A percentile compares a stretch with the other conserved stretches of the same genome.
phyloP scores from a whole-genome alignment of 1,284 basidiomycete species.

The Phylloporus sp. region DNA sequence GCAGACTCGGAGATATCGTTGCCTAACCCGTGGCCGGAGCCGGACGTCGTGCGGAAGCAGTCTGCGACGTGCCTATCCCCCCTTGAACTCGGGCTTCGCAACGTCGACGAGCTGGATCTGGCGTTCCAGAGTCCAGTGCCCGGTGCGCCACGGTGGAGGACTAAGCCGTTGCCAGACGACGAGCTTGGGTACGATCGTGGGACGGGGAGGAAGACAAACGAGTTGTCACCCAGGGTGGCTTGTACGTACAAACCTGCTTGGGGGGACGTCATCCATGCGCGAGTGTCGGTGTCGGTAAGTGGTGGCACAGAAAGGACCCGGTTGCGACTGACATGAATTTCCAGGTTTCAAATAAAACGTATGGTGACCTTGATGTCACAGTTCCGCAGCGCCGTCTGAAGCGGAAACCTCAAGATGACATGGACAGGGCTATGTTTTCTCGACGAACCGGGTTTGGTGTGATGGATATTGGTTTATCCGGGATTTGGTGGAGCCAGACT shows the following conservation, averaged over 20 bases:
- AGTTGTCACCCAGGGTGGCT: background rate
- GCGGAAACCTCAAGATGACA: constrained; percentile 20
- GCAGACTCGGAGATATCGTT: too few relatives aligned
- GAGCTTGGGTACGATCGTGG: background rate
- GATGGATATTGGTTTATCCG: background rate
- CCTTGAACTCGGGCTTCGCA: constrained; percentile 10
- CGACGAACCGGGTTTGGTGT: constrained; percentile 5
- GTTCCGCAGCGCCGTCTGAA: constrained; percentile 15
- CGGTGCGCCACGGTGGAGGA: constrained; percentile 31
- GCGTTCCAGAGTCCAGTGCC: constrained; percentile 9
- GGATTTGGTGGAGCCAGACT: background rate
- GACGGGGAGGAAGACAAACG: background rate
- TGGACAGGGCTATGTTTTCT: background rate
- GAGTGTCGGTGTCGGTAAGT: constrained; percentile 10
- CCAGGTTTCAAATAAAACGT: constrained; percentile 14
- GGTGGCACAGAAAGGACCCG: background rate
- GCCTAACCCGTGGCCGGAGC: background rate
- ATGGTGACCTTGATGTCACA: constrained; percentile 15
- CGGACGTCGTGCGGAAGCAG: background rate
- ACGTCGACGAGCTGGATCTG: background rate
- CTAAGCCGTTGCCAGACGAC: constrained; percentile 22
- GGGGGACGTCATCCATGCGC: background rate
- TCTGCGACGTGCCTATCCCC: constrained; percentile 19
- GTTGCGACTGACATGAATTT: background rate
- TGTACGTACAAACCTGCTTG: constrained; percentile 5